Conservation (phyloP, 371 early-diverging fungal species). For the Phascolomyces articulosus region DNA sequence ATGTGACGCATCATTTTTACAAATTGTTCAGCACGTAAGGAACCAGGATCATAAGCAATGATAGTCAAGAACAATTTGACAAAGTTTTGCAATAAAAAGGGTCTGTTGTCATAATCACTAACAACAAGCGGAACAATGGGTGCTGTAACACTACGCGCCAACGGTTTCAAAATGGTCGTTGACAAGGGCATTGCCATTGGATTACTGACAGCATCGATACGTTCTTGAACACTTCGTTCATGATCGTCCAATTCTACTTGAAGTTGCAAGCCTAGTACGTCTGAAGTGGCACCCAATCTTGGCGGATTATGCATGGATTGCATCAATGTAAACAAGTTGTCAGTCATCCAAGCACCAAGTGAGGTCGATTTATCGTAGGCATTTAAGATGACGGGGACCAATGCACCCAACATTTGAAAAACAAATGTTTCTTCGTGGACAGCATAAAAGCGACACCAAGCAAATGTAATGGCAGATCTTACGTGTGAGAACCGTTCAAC, state of each 20-base stretch:
- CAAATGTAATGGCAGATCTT: constrained; percentile 58
- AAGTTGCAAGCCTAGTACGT: constrained; percentile 48
- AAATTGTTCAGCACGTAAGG: constrained; percentile 69
- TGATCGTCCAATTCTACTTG: constrained; percentile 56
- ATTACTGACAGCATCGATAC: constrained; percentile 46
- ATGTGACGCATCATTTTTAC: constrained; percentile 53
- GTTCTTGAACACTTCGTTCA: constrained; percentile 46
- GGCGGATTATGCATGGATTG: constrained; percentile 48
- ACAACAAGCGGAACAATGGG: constrained; percentile 38
- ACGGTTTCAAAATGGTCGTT: constrained; percentile 42
- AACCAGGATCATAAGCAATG: constrained; percentile 69
- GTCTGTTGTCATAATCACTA: constrained; percentile 35
- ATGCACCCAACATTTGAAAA: constrained; percentile 67
- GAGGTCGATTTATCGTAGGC: constrained; percentile 35
- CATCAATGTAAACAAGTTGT: constrained; percentile 46
- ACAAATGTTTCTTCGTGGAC: constrained; percentile 72
- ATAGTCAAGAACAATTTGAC: constrained; percentile 68
- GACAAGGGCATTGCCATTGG: constrained; percentile 42
- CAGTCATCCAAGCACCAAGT: constrained; percentile 48
- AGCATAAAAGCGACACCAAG: constrained; percentile 64
- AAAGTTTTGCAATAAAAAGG: constrained; percentile 56
- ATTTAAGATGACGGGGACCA: constrained; percentile 60
- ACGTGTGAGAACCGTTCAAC: constrained; percentile 43
- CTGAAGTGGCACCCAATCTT: constrained; percentile 41
- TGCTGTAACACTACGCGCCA: constrained; percentile 36